Evolutionary conservation across 768 basidiomycete genomes (phyloP).

Genomic region (Tubosaeta sp.): DNA sequence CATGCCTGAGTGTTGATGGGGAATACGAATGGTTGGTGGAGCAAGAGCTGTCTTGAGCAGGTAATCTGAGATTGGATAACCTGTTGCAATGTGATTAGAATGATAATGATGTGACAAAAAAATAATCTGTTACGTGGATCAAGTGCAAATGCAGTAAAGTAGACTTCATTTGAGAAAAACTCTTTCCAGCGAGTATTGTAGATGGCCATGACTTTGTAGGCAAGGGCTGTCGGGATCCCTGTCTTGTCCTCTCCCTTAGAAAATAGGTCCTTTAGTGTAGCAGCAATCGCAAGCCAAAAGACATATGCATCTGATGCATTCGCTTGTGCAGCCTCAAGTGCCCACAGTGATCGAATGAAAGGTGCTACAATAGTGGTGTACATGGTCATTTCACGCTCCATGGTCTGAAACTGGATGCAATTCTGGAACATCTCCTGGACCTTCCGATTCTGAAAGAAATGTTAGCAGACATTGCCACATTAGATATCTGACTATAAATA

Average conservation of each 20-base stretch:
- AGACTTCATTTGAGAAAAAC: not conserved
- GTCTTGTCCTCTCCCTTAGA: not conserved
- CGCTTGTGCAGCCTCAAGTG: not conserved
- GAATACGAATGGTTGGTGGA: not conserved
- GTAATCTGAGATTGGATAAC: not conserved
- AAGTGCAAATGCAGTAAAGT: not conserved
- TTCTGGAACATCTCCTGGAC: not conserved
- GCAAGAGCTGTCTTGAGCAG: not conserved
- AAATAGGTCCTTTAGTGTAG: not conserved
- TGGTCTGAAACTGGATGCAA: not conserved
- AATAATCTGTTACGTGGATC: not conserved
- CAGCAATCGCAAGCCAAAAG: not conserved
- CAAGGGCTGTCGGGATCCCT: not conserved
- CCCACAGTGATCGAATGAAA: not conserved
- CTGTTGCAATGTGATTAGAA: no score
- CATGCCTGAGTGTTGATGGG: no score
- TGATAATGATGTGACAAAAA: no score
- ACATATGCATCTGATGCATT: not conserved
- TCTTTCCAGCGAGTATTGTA: not conserved
- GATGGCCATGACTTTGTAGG: not conserved
- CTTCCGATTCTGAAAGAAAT: not conserved
- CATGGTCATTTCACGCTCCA: not conserved
- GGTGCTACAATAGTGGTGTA: not conserved
- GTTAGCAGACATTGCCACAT: no score
- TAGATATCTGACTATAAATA: no score